Evolutionary conservation across 306 rosid species (phyloP).

Genomic region (Pterocarpus macrocarpus): DNA sequence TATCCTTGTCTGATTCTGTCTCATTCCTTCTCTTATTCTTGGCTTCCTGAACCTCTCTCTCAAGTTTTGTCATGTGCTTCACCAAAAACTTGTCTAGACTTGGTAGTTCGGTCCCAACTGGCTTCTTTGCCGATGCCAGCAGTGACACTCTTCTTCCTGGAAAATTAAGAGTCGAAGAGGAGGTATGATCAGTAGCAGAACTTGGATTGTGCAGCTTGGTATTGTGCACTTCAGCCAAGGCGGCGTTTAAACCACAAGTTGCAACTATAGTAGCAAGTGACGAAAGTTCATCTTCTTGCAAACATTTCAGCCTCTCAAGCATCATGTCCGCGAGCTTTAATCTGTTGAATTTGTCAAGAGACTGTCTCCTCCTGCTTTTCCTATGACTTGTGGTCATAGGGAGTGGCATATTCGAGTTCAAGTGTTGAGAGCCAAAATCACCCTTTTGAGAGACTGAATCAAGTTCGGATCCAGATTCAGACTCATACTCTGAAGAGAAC

Average conservation of each 20-base stretch:
- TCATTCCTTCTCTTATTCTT: constrained; percentile 63
- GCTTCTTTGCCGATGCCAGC: constrained; percentile 59
- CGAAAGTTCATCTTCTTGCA: constrained; percentile 89
- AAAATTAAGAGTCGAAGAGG: constrained; percentile 47
- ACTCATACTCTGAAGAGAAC: constrained; percentile 68
- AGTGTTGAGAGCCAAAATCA: constrained; percentile 47
- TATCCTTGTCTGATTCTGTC: constrained; percentile 48
- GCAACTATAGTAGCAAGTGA: constrained; percentile 96
- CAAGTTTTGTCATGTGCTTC: constrained; percentile 85
- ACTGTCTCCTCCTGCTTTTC: constrained; percentile 66
- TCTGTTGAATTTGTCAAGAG: constrained; percentile 60
- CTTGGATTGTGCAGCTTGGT: constrained; percentile 60
- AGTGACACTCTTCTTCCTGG: constrained; percentile 62
- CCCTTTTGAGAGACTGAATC: constrained; percentile 54
- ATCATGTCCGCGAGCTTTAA: constrained; percentile 73
- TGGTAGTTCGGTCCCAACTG: constrained; percentile 69
- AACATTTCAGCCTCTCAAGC: constrained; percentile 82
- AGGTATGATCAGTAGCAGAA: constrained; percentile 53
- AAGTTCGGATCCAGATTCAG: constrained; percentile 65
- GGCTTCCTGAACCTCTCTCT: constrained; percentile 88
- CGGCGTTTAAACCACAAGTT: constrained; percentile 90
- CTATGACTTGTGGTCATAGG: constrained; percentile 51
- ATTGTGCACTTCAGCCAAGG: constrained; percentile 75
- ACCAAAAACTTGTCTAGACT: constrained; percentile 91
- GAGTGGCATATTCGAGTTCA: constrained; percentile 56